Percentiles rank a stretch among this genome's conserved stretches.
Evolutionary conservation across 345 rosid species (phyloP).

Genomic region (Zanthoxylum bungeanum): DNA sequence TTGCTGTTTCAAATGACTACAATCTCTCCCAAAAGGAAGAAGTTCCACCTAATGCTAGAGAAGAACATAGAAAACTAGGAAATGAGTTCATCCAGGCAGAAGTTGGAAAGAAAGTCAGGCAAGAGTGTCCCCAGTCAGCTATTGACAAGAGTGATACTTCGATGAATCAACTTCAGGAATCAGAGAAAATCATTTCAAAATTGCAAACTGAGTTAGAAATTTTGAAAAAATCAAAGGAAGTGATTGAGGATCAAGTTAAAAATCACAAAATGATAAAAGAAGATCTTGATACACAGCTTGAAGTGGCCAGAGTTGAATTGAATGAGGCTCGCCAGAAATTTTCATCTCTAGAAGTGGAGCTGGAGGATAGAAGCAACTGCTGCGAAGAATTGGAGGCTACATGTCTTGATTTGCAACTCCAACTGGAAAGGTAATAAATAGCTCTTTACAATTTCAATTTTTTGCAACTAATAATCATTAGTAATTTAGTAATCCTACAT

Average conservation of each 20-base stretch:
- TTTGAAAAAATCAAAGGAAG: constrained; percentile 29
- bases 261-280: constrained; percentile 29
- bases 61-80: constrained; percentile 34
- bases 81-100: constrained; percentile 21
- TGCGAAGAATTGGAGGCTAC: constrained; percentile 47
- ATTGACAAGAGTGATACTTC: constrained; percentile 21
- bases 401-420: constrained; percentile 42
- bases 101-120: constrained; percentile 28
- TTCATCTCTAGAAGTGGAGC: constrained; percentile 38
- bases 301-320: constrained; percentile 31
- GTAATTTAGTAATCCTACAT: background rate
- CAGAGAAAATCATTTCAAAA: constrained; percentile 31
- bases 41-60: constrained; percentile 18
- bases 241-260: constrained; percentile 38
- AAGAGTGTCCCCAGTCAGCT: constrained; percentile 30
- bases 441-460: background rate
- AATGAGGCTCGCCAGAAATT: constrained; percentile 33
- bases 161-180: constrained; percentile 37
- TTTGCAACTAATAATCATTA: background rate
- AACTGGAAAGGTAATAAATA: constrained; percentile 47
- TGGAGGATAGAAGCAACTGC: constrained; percentile 38
- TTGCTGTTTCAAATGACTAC: constrained; percentile 15
- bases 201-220: constrained; percentile 38
- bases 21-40: constrained; percentile 24
- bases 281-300: constrained; percentile 36